Evolutionary conservation across 768 basidiomycete species (phyloP), one percentile per base, ranked within the genome.

Genomic region (Lentinula raphanica): DNA sequence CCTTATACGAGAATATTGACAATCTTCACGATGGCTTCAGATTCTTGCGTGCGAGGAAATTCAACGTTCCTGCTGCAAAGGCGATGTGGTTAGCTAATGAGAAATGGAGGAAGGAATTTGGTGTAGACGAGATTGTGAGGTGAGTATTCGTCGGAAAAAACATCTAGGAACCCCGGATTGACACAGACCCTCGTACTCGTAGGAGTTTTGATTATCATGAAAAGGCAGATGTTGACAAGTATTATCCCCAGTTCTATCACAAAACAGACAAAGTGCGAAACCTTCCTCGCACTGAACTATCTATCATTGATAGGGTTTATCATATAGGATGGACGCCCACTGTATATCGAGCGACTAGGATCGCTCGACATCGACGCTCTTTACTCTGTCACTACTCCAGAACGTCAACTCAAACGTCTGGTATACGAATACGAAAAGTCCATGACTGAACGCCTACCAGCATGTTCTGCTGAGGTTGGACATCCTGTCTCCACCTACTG

Each of bases 241-340:
- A 89, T 65, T 98, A 97, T 67, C 94, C 95, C 2, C 94, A 96
- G 66, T 97, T 83, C 72, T 96, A 98, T 71, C 95, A 98, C 77
- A 94, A 92, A 77, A 88, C 79, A 62, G 96, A 98, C 79, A 94
- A 88, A 79, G 93, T 92, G 55, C 32, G 76, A 54, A 28, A 28
- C 25, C 5, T 38, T 23, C 15, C 11, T 17, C 19, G n/a, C 12
- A 13, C n/a, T 3, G 11, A 5, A 45, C 32, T n/a, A 45, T 29
- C 35, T 29, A 49, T 42, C 36, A 31, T 17, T 5, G 29, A 25
- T 53, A 5, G 31, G 39, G 53, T 35, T 49, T 40, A 12, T 44
- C 21, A 15, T 12, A 29, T 65, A 94, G 91, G 95, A 97, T 63
- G 96, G 96, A 19, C 87, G 95, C 58, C 96, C 96, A 9, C 72